Base-by-base conservation (phyloP, 106 monocot genomes). In the Phalaenopsis aphrodite region DNA sequence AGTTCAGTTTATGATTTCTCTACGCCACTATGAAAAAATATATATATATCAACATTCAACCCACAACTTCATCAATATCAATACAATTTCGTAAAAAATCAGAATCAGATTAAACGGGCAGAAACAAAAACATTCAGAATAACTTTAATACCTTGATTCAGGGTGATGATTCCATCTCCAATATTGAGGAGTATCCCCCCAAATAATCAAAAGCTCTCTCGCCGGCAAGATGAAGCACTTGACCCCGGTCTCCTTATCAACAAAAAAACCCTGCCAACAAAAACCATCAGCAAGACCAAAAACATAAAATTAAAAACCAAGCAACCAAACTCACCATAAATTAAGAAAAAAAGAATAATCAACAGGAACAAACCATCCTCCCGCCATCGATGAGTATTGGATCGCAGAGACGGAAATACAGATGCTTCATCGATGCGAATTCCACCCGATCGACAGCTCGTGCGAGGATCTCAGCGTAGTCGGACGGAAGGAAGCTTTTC, bases 161-260 rank as follows among this genome's bases (percentile, higher is more conserved):
- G 88, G 77, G 1, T 47, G 9, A 47, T 78, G 66, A 42, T 69
- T 42, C 95, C 92, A 95, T 3, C 23, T 61, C 92, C 95, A 92
- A 76, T 89, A 89, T 0, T 69, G n/a, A 0, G 85, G 83, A 55
- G 78, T 78, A 67, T 89, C 85, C 11, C 89, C 91, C 92, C 91
- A 93, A 5, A 75, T 55, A 77, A 95, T 93, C 12, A 3, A 14
- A 23, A 95, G 87, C 78, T 90, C 83, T 49, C 83, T 87, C 8
- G 95, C 90, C 0, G 89, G 86, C 42, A 95, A 10, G 87, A 91
- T 86, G 83, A 77, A 91, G 66, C 88, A 87, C 78, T 95, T 95
- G 42, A 78, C 82, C 10, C 93, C 93, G 37, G 78, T 95, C 41
- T 77, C 83, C 61, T 65, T 89, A 45, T 95, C 93, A 86, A 95